A percentile compares a stretch with the other conserved stretches of the same genome.
phyloP scores from a whole-genome alignment of 768 basidiomycete species.

The Boletus reticulatus region DNA sequence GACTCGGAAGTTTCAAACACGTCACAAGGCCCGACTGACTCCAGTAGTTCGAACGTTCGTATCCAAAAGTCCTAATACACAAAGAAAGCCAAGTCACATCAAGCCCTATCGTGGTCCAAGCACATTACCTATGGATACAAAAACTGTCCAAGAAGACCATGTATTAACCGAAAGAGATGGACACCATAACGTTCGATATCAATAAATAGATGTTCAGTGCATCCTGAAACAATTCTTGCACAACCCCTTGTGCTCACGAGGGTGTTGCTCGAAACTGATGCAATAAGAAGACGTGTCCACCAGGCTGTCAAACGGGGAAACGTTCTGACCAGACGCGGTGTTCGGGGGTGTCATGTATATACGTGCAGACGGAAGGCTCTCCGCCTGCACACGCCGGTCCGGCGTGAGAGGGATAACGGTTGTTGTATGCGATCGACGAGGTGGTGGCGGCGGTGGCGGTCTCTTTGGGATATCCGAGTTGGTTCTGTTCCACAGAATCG shows the following conservation, averaged over 20 bases:
- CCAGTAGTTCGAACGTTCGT: no score
- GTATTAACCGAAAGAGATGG: neutral
- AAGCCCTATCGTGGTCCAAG: no score
- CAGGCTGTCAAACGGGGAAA: slow-evolving; percentile 67
- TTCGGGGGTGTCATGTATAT: slow-evolving; percentile 30
- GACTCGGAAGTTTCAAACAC: no score
- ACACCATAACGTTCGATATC: neutral
- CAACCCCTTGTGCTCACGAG: slow-evolving; percentile 61
- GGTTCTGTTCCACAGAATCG: slow-evolving; percentile 24
- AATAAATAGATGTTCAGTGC: slow-evolving; percentile 33
- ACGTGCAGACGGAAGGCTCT: slow-evolving; percentile 13
- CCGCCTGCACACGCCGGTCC: slow-evolving; percentile 32
- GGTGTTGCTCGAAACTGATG: slow-evolving; percentile 60
- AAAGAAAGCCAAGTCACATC: no score
- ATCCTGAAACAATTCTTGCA: slow-evolving; percentile 66
- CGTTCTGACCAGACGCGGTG: slow-evolving; percentile 37
- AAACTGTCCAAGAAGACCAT: neutral
- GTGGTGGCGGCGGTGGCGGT: slow-evolving; percentile 50
- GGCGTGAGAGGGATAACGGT: slow-evolving; percentile 46
- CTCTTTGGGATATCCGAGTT: slow-evolving; percentile 33
- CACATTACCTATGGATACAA: no score
- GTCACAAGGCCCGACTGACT: no score
- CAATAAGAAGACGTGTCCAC: slow-evolving; percentile 49
- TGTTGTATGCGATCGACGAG: slow-evolving; percentile 44
- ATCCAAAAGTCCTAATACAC: no score